Percentiles rank a stretch among this genome's conserved stretches.
These are phyloP conservation scores for Aspergillus novoparasiticus DNA, from an alignment of 2,329 filamentous ascomycete species.

Conservation along the genomic window DNA sequence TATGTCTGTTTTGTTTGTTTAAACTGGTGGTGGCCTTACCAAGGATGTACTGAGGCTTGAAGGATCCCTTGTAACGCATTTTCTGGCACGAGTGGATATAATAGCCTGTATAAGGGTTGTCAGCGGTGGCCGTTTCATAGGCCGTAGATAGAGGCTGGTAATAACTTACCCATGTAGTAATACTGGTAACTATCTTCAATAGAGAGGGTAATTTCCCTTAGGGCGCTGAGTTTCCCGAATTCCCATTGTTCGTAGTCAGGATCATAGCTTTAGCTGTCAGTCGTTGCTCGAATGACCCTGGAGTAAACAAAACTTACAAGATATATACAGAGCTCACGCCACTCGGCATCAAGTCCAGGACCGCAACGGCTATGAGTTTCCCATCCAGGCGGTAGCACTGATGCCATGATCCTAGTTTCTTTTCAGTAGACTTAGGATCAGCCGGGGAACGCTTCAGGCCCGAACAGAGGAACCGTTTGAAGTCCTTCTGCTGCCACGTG, in stretches of 20 bases:
- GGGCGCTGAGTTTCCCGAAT: constrained; percentile 64
- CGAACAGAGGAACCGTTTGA: constrained; percentile 51
- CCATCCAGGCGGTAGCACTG: constrained; percentile 55
- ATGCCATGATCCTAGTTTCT: constrained; percentile 53
- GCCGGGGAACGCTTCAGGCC: constrained; percentile 45
- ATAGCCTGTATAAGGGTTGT: constrained; percentile 46
- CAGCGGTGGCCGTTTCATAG: neutral
- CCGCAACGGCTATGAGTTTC: constrained; percentile 51
- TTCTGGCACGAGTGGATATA: constrained; percentile 63
- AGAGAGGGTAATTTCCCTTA: constrained; percentile 61
- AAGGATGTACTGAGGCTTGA: constrained; percentile 51
- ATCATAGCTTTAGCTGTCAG: constrained; percentile 53
- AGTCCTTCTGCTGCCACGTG: constrained; percentile 47
- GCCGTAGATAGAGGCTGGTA: neutral
- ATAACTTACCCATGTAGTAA: constrained; percentile 64
- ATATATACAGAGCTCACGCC: constrained; percentile 54
- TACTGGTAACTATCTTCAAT: constrained; percentile 58
- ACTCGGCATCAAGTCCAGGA: constrained; percentile 50
- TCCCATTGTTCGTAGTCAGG: constrained; percentile 62
- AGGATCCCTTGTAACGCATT: constrained; percentile 55
- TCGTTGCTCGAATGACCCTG: neutral
- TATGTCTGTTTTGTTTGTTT: neutral
- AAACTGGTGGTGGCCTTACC: constrained; percentile 33
- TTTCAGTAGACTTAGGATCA: constrained; percentile 39
- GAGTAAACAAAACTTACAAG: constrained; percentile 38